These are phyloP conservation scores for Conticribra weissflogii DNA, from an alignment of 108 stramenopile genomes.

Conservation along the genomic window DNA sequence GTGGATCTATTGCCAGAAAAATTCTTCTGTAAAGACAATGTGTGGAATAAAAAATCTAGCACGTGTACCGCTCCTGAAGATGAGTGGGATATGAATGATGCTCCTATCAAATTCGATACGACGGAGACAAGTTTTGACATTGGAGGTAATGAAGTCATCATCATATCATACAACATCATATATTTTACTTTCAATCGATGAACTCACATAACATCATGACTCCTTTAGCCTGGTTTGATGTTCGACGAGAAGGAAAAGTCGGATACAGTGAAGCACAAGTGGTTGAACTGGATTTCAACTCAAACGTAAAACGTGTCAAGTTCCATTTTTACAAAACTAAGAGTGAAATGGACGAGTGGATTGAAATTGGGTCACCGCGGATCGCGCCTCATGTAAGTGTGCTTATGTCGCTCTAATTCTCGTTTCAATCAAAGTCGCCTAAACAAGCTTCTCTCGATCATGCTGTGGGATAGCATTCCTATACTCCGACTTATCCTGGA, in stretches of 20 bases:
- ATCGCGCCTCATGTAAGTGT: constrained; percentile 62
- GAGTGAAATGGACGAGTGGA: constrained; percentile 70
- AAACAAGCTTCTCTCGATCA: too few relatives aligned
- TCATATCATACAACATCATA: neutral
- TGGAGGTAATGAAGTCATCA: constrained; percentile 30
- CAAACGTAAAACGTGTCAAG: constrained; percentile 59
- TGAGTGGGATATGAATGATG: constrained; percentile 78
- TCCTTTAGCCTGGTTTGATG: constrained; percentile 73
- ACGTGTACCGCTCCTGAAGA: constrained; percentile 84
- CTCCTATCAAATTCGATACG: constrained; percentile 38
- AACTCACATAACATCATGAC: neutral
- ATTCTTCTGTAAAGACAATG: constrained; percentile 87
- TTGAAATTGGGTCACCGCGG: constrained; percentile 67
- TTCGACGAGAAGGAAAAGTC: constrained; percentile 66
- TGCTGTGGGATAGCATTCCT: constrained; percentile 48
- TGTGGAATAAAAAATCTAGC: constrained; percentile 69
- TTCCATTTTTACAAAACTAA: constrained; percentile 67
- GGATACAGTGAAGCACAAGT: constrained; percentile 65
- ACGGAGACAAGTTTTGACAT: constrained; percentile 44
- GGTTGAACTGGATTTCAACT: constrained; percentile 62
- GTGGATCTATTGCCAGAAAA: constrained; percentile 79
- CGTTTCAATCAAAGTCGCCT: too few relatives aligned
- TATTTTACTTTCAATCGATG: constrained; percentile 7
- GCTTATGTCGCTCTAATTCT: too few relatives aligned
- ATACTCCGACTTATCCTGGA: constrained; percentile 37